Evolutionary conservation across 805 yeast species (phyloP), one percentile per base, ranked within the genome.

Genomic region (Wickerhamiella qilinensis): DNA sequence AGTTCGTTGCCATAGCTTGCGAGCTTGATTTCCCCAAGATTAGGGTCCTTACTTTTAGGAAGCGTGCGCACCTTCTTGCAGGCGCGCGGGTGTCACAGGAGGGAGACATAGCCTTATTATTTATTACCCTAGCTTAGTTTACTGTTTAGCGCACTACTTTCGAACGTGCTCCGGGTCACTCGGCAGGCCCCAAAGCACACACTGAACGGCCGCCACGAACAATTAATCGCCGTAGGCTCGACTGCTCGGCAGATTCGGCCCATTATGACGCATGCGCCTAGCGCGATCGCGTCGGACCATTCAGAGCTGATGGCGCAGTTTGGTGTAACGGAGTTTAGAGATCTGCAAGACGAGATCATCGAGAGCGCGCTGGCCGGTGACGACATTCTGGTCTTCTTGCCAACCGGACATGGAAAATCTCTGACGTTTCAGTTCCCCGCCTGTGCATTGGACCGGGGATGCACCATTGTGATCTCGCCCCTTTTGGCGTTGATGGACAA

Each of bases 391-490:
- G 96, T 91, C 2, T 63, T 91, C 49, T 83, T 91, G 86, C 98
- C 98, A 0, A 91, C 98, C 1, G 98, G 98, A 32, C 96, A 96
- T 41, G 98, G 98, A 38, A 91, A 91, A 53, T 88, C 97, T 0
- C 60, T 91, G 19, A 88, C 97, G 51, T 91, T 84, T 57, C 98
- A 91, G 58, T 64, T 91, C 21, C 97, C 98, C 0, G 95, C 98
- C 0, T 64, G 85, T 27, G 74, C 84, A 1, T 67, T 43, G 43
- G 20, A 67, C 33, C 65, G 75, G 2, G 94, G 94, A 1, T 67
- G 59, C 27, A 81, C 94, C 0, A 59, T 91, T 28, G 98, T 91
- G 2, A 72, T 91, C 4, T 85, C 96, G 1, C 98, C 98, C 0
- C 68, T 91, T 46, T 81, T 91, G 33, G 88, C 98, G 1, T 67